Percentiles rank a stretch among this genome's conserved stretches.
Conservation (phyloP, 2,329 filamentous ascomycete species). For the Ophiocordyceps camponoti-saundersi region DNA sequence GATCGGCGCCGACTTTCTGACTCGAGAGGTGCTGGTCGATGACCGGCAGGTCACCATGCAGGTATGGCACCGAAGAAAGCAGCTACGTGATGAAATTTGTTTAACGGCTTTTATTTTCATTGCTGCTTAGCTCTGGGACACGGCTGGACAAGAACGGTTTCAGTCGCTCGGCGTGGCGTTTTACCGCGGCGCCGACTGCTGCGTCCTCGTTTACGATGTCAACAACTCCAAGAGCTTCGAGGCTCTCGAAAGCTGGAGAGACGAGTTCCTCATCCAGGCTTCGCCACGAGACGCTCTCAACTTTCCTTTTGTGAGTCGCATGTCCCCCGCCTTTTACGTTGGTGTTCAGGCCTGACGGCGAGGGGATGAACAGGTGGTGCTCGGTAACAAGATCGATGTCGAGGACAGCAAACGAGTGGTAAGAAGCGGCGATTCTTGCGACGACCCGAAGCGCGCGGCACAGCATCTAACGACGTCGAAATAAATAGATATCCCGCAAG, state of each 20-base stretch:
- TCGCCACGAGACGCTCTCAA: slow-evolving; percentile 91
- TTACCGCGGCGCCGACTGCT: slow-evolving; percentile 94
- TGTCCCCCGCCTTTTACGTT: not conserved
- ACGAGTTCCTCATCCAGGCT: slow-evolving; percentile 95
- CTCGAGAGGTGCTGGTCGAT: slow-evolving; percentile 93
- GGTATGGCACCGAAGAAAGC: slow-evolving; percentile 28
- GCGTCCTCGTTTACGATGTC: slow-evolving; percentile 93
- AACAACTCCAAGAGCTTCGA: slow-evolving; percentile 99
- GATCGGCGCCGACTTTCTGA: slow-evolving; percentile 95
- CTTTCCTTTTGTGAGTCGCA: slow-evolving; percentile 77
- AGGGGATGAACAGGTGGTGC: slow-evolving; percentile 49
- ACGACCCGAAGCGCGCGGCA: not conserved
- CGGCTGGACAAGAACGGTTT: slow-evolving; percentile 91
- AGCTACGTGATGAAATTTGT: not conserved
- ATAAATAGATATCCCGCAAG: slow-evolving; percentile 68
- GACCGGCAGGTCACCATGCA: slow-evolving; percentile 98
- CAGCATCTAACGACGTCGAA: slow-evolving; percentile 2
- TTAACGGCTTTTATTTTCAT: not conserved
- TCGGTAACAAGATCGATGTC: slow-evolving; percentile 98
- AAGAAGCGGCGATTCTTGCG: slow-evolving; percentile 9
- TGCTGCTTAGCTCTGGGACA: slow-evolving; percentile 75
- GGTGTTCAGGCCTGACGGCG: not conserved
- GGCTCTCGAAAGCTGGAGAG: slow-evolving; percentile 92
- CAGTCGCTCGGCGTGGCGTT: slow-evolving; percentile 95
- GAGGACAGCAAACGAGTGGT: slow-evolving; percentile 94